Conservation (phyloP, 768 basidiomycete species). For the Mycena vulgaris region DNA sequence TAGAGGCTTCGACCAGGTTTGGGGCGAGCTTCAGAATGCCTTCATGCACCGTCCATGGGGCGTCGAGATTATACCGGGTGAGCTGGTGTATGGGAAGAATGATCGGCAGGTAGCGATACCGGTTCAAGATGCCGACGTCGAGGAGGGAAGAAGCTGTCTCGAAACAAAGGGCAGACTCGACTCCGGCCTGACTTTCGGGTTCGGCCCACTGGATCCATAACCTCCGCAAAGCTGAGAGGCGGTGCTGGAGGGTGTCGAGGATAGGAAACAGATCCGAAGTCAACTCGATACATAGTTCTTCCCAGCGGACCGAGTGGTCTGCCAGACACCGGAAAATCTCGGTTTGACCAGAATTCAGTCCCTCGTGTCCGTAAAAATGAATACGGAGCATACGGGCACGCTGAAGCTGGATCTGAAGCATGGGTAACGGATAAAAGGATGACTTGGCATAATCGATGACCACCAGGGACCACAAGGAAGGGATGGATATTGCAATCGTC, state of each 20-base stretch:
- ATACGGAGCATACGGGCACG: constrained; percentile 2
- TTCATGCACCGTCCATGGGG: constrained; percentile 1
- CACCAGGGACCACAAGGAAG: constrained; percentile 12
- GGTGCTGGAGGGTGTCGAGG: neutral
- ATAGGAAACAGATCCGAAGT: neutral
- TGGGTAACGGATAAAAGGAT: neutral
- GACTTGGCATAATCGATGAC: neutral
- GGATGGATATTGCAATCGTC: neutral
- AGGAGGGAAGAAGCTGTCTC: neutral
- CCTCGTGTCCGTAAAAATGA: constrained; percentile 2
- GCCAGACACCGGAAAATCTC: neutral
- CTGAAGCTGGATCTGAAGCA: constrained; percentile 9
- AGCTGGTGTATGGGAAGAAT: neutral
- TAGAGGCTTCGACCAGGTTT: constrained; percentile 2
- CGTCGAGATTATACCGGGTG: constrained; percentile 5
- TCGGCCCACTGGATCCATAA: neutral
- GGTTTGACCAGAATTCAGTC: neutral
- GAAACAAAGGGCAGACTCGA: neutral
- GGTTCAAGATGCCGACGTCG: neutral
- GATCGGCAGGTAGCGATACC: neutral
- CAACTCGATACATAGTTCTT: constrained; percentile 5
- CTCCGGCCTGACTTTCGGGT: neutral
- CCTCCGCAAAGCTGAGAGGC: constrained; percentile 1
- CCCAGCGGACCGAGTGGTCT: neutral
- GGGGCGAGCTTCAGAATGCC: neutral